phyloP scores from a whole-genome alignment of 2,329 filamentous ascomycete genomes.

The Botrytis tulipae region DNA sequence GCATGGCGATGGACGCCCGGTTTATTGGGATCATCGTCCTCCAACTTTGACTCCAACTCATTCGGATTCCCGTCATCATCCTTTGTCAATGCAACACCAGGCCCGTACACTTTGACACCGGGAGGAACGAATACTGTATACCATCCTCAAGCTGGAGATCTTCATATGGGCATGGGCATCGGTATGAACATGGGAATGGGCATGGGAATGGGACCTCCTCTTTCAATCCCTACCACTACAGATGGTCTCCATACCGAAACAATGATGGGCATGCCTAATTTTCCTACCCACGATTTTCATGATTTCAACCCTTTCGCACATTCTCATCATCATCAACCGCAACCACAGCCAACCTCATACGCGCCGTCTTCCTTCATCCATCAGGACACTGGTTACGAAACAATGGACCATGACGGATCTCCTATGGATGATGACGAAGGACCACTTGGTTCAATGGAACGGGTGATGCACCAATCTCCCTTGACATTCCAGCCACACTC shows the following conservation, averaged over 20 bases:
- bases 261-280: constrained; percentile 65
- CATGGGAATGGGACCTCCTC: constrained; percentile 56
- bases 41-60: constrained; percentile 80
- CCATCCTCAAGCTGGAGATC: constrained; percentile 78
- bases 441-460: constrained; percentile 54
- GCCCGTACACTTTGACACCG: constrained; percentile 86
- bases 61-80: constrained; percentile 71
- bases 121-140: constrained; percentile 78
- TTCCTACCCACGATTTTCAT: constrained; percentile 57
- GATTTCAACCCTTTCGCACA: constrained; percentile 72
- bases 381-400: constrained; percentile 76
- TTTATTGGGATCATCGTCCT: constrained; percentile 69
- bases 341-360: constrained; percentile 56
- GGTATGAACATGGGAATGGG: constrained; percentile 63
- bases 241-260: constrained; percentile 59
- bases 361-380: constrained; percentile 79
- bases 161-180: constrained; percentile 72
- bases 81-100: constrained; percentile 76
- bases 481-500: constrained; percentile 57
- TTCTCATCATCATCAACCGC: constrained; percentile 45
- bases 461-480: constrained; percentile 60
- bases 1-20: constrained; percentile 87
- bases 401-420: constrained; percentile 72
- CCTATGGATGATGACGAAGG: constrained; percentile 59
- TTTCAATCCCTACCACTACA: constrained; percentile 73